Evolutionary conservation across 768 basidiomycete genomes (phyloP).

Genomic region (Candolleomyces aberdarensis): DNA sequence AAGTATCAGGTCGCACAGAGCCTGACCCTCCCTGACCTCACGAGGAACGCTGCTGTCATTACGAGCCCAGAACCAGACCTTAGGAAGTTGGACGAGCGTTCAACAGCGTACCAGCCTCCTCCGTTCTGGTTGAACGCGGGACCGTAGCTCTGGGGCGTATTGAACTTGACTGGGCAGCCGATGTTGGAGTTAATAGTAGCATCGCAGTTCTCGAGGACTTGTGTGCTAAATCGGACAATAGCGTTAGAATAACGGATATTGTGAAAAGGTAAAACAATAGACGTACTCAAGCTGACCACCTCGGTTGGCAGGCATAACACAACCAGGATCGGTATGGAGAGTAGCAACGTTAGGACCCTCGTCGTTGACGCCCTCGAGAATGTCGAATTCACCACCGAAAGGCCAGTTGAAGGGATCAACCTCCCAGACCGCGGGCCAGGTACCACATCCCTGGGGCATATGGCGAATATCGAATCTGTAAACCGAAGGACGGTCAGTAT

Average conservation of each 20-base stretch:
- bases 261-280: background rate
- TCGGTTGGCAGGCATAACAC: slow-evolving; percentile 26
- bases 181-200: slow-evolving; percentile 18
- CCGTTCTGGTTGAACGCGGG: slow-evolving; percentile 54
- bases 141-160: slow-evolving; percentile 46
- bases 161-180: slow-evolving; percentile 28
- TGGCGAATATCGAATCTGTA: slow-evolving; percentile 34
- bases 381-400: slow-evolving; percentile 37
- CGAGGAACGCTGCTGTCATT: slow-evolving; percentile 42
- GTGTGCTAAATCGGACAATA: slow-evolving; percentile 9
- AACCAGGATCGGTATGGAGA: slow-evolving; percentile 29
- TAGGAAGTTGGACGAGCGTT: slow-evolving; percentile 55
- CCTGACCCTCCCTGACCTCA: slow-evolving; percentile 41
- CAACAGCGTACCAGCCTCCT: slow-evolving; percentile 64
- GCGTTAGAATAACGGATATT: slow-evolving; percentile 9
- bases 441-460: slow-evolving; percentile 19
- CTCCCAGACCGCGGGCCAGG: slow-evolving; percentile 57
- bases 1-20: slow-evolving; percentile 44
- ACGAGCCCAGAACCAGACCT: slow-evolving; percentile 74
- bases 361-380: slow-evolving; percentile 42
- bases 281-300: background rate
- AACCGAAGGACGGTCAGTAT: background rate
- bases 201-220: slow-evolving; percentile 21
- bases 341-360: slow-evolving; percentile 33
- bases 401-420: slow-evolving; percentile 52